Base-by-base conservation (phyloP, 1,284 basidiomycete species). In the Sporisorium sorghi region DNA sequence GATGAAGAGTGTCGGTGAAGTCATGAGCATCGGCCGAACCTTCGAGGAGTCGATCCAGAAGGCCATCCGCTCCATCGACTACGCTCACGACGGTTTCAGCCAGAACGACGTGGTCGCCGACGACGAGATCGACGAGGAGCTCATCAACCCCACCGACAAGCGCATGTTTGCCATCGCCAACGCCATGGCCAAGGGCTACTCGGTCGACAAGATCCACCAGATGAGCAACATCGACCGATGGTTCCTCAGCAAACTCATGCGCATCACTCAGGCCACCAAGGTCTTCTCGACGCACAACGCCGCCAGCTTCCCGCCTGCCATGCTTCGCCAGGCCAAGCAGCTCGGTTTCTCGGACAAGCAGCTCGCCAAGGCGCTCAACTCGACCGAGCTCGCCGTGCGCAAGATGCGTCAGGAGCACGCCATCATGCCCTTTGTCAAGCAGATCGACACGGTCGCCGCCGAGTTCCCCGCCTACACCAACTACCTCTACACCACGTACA, bases 1-100 rank as follows among this genome's bases (percentile, higher is more conserved):
- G 42, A 83, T 99, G 96, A 99, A 99, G 90, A 94, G 92, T 82
- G 97, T 99, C 7, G 96, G 96, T 60, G 96, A 99, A 86, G 96
- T 99, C 61, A 99, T 99, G 97, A 93, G 92, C 73, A 98, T 99
- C 76, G 97, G 96, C 24, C 89, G 96, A 77, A 97, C 94, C 12
- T 99, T 99, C 81, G 96, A 98, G 85, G 96, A 99, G 87, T 95
- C 93, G 0, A 92, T 98, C 70, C 96, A 99, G 85, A 98, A 98
- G 87, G 96, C 96, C 1, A 97, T 99, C 73, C 88, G 96, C 40
- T 91, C 93, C 17, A 97, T 99, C 81, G 96, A 99, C 84, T 94
- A 96, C 83, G 91, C 91, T 75, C 97, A 97, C 86, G 87, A 90
- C 79, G 96, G 96, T 5, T 99, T 99, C 86, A 90, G 92, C 61